Evolutionary conservation across 2,329 filamentous ascomycete species (phyloP).

Genomic region (Colletotrichum camelliae): DNA sequence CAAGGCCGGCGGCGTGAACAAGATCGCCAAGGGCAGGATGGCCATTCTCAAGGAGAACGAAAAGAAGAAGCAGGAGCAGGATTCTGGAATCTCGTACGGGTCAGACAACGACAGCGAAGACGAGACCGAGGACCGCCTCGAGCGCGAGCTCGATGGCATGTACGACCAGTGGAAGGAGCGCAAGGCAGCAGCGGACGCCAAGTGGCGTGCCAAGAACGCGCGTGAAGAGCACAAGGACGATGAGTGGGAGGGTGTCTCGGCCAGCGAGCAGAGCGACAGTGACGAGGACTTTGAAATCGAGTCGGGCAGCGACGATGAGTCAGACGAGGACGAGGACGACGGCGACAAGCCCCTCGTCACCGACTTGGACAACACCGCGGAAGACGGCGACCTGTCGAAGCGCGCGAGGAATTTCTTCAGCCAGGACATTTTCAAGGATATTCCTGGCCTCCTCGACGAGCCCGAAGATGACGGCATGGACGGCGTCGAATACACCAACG

Average conservation of each 20-base stretch:
- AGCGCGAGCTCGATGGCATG: conserved; percentile 84
- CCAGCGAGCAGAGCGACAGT: conserved; percentile 66
- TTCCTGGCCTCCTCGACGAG: conserved; percentile 70
- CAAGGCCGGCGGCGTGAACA: conserved; percentile 71
- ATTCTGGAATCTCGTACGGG: conserved; percentile 56
- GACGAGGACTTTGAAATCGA: conserved; percentile 58
- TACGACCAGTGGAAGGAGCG: conserved; percentile 86
- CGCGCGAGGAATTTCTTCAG: conserved; percentile 89
- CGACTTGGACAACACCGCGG: conserved; percentile 47
- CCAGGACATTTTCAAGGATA: conserved; percentile 90
- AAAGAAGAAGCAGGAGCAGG: conserved; percentile 62
- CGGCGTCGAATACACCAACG: conserved; percentile 30
- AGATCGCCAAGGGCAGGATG: conserved; percentile 82
- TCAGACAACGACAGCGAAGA: conserved; percentile 61
- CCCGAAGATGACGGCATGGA: conserved; percentile 36
- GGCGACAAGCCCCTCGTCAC: conserved; percentile 35
- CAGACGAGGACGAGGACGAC: conserved; percentile 37
- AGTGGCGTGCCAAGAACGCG: conserved; percentile 88
- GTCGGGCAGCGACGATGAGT: conserved; percentile 52
- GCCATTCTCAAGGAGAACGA: conserved; percentile 64
- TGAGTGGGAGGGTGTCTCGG: conserved; percentile 91
- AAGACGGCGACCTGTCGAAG: conserved; percentile 73
- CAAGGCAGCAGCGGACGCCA: conserved; percentile 81
- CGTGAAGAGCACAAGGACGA: conserved; percentile 82
- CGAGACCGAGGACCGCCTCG: conserved; percentile 80